A percentile compares a stretch with the other conserved stretches of the same genome.
Evolutionary conservation across 2,329 filamentous ascomycete genomes (phyloP).

Genomic region (Colletotrichum shisoi): DNA sequence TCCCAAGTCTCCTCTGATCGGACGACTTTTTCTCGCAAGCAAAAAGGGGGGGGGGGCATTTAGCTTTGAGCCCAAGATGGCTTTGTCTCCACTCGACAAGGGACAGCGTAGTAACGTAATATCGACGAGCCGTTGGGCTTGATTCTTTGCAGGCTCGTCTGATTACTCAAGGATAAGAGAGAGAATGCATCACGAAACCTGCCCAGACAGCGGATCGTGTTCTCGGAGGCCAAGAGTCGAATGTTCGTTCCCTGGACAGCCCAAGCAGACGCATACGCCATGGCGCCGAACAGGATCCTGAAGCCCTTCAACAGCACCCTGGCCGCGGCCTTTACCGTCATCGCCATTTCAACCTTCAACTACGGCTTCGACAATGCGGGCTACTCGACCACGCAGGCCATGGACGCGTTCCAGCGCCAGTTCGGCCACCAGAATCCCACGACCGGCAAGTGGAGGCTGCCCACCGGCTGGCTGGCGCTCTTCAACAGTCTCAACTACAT

Average conservation of each 20-base stretch:
- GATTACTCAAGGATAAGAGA: slow-evolving; percentile 13
- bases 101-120: slow-evolving; percentile 23
- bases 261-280: background rate
- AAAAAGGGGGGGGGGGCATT: slow-evolving; percentile 7
- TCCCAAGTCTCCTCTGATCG: slow-evolving; percentile 3
- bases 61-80: slow-evolving; percentile 1
- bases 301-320: slow-evolving; percentile 37
- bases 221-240: background rate
- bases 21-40: slow-evolving; percentile 20
- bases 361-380: slow-evolving; percentile 51
- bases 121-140: background rate
- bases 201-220: background rate
- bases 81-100: slow-evolving; percentile 21
- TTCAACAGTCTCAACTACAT: slow-evolving; percentile 50
- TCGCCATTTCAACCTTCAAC: slow-evolving; percentile 51
- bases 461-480: slow-evolving; percentile 48
- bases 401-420: slow-evolving; percentile 48
- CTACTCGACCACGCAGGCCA: slow-evolving; percentile 51
- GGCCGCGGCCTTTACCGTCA: slow-evolving; percentile 41
- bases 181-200: slow-evolving; percentile 9
- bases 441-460: slow-evolving; percentile 42
- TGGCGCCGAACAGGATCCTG: slow-evolving; percentile 30
- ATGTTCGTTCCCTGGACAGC: background rate
- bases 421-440: slow-evolving; percentile 46
- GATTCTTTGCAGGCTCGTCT: slow-evolving; percentile 7